Evolutionary conservation across 2,329 filamentous ascomycete species (phyloP).

Genomic region (Hirsutella rhossiliensis): DNA sequence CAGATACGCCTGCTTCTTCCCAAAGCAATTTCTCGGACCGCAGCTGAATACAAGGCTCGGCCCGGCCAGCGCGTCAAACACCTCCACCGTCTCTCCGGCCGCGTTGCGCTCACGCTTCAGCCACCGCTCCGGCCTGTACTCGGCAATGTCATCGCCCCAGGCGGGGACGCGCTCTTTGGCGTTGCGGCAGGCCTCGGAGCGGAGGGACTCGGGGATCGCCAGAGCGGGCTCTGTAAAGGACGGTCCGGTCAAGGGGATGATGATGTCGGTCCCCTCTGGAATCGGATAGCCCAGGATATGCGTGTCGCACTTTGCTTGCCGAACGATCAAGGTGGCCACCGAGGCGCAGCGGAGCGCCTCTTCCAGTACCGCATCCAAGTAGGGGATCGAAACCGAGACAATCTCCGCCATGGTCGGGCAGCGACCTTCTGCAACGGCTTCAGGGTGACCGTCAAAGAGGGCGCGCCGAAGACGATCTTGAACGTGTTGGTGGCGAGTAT

Average conservation of each 20-base stretch:
- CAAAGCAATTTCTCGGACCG: conserved; percentile 25
- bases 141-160: conserved; percentile 18
- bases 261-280: conserved; percentile 20
- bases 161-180: conserved; percentile 12
- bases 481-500: conserved; percentile 9
- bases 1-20: conserved; percentile 22
- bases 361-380: conserved; percentile 24
- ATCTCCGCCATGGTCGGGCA: conserved; percentile 19
- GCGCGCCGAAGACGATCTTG: conserved; percentile 14
- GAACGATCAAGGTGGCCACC: conserved; percentile 16
- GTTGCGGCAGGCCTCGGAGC: conserved; percentile 12
- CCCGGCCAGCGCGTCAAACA: conserved; percentile 20
- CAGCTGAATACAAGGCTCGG: conserved; percentile 22
- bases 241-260: conserved; percentile 15
- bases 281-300: conserved; percentile 19
- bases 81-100: conserved; percentile 4
- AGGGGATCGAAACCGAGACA: conserved; percentile 13
- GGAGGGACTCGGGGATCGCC: conserved; percentile 13
- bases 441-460: conserved; percentile 9
- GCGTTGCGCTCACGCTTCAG: conserved; percentile 9
- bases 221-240: conserved; percentile 15
- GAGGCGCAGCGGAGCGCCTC: conserved; percentile 21
- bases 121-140: conserved; percentile 26
- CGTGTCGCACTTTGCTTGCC: conserved; percentile 18
- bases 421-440: conserved; percentile 10